phyloP scores from a whole-genome alignment of 2,329 filamentous ascomycete genomes.

The Fusarium penzigii region DNA sequence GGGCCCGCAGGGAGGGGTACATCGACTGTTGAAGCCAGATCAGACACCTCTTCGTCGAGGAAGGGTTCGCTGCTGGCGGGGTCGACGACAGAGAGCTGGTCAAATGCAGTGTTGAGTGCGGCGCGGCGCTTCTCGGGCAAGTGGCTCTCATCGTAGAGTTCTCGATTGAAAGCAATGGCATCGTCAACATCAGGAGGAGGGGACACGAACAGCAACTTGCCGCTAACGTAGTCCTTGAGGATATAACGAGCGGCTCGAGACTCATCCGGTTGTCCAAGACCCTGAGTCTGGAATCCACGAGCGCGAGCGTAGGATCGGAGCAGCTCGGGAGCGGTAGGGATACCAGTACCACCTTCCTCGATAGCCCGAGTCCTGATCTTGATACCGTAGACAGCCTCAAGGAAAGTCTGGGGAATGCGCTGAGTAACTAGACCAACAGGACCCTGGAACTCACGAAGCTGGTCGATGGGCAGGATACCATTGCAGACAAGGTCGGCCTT shows the following conservation, averaged over 20 bases:
- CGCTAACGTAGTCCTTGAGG: constrained; percentile 96
- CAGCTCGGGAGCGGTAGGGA: constrained; percentile 81
- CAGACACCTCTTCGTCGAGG: constrained; percentile 33
- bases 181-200: constrained; percentile 79
- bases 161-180: constrained; percentile 76
- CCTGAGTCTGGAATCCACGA: constrained; percentile 86
- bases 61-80: constrained; percentile 25
- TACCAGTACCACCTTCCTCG: constrained; percentile 91
- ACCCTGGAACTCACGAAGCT: constrained; percentile 89
- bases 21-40: constrained; percentile 45
- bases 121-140: constrained; percentile 79
- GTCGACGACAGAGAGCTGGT: constrained; percentile 45
- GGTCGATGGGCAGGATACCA: constrained; percentile 93
- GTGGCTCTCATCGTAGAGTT: constrained; percentile 82
- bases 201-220: constrained; percentile 89
- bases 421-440: constrained; percentile 80
- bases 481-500: constrained; percentile 97
- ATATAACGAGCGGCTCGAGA: constrained; percentile 86
- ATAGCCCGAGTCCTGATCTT: constrained; percentile 76
- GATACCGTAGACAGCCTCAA: constrained; percentile 94
- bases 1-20: constrained; percentile 59
- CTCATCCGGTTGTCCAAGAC: constrained; percentile 89
- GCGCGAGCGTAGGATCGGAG: constrained; percentile 84
- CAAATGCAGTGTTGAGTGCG: constrained; percentile 55
- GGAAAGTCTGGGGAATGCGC: constrained; percentile 82